Base-by-base conservation (phyloP, 208 protist species). In the Wallacemonas sp. region DNA sequence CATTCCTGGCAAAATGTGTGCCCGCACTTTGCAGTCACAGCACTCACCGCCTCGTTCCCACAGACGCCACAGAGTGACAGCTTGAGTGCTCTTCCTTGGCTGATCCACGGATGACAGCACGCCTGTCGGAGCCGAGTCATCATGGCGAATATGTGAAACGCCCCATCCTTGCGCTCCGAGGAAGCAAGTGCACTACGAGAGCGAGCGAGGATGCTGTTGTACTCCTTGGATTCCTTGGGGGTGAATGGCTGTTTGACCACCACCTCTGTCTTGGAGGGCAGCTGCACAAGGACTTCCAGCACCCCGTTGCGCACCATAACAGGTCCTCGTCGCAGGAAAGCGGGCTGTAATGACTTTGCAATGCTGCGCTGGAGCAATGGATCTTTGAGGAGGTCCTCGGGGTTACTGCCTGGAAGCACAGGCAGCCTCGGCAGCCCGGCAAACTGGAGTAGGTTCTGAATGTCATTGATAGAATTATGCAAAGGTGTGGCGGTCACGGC, bases 401-500 rank as follows among this genome's bases (percentile, higher is more conserved):
- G 59, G 54, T 72, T 86, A n/a, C 59, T 78, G 15, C 82, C 83
- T 15, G 86, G 84, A 34, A 93, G 59, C 11, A 97, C 70, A 28
- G 91, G 91, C 15, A 97, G 75, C 36, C 72, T 72, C 11, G 91
- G 86, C 19, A 91, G 62, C 12, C 89, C 81, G 15, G 94, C 75
- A 54, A 97, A 97, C 46, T 87, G 72, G 27, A 97, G 79, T 14
- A 97, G 60, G 59, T 93, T 95, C 56, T 96, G 93, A 28, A 98
- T 77, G 49, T 98, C 96, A 24, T 96, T 86, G 26, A 97, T 84
- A 24, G 81, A 82, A 70, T 98, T 98, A 71, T 98, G 95, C 47
- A 97, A 77, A 49, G 96, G 96, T 31, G 96, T 98, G 28, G 94
- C 96, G 0, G 93, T 97, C 5, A 98, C 80, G 9, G 88, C 95